A percentile compares a stretch with the other conserved stretches of the same genome.
These are phyloP conservation scores for Capronia epimyces DNA, from an alignment of 2,329 filamentous ascomycete genomes.

Conservation along the genomic window DNA sequence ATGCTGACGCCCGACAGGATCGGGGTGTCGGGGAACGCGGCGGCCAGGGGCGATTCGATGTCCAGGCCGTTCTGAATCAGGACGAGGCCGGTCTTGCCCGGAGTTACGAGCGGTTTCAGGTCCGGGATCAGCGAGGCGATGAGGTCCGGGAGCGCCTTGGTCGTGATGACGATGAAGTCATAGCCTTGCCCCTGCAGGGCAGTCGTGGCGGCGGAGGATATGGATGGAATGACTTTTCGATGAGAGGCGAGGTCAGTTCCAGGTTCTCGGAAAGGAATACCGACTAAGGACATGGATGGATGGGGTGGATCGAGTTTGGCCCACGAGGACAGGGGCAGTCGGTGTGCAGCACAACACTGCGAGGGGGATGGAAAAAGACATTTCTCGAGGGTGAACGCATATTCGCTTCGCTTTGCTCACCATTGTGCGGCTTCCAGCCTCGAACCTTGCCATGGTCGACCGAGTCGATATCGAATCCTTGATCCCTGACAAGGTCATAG, in stretches of 20 bases:
- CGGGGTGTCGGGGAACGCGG: constrained; percentile 47
- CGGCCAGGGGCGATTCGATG: constrained; percentile 52
- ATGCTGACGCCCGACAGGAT: constrained; percentile 50
- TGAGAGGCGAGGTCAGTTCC: neutral
- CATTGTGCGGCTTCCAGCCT: constrained; percentile 42
- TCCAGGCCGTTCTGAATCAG: constrained; percentile 59
- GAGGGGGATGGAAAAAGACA: no score
- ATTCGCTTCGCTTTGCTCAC: neutral
- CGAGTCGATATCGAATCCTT: constrained; percentile 53
- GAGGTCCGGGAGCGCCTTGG: constrained; percentile 54
- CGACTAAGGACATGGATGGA: neutral
- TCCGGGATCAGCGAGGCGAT: constrained; percentile 44
- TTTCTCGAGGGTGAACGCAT: no score
- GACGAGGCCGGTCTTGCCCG: constrained; percentile 48
- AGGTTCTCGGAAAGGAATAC: no score
- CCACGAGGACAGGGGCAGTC: no score
- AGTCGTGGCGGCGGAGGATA: neutral
- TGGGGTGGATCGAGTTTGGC: no score
- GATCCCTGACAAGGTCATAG: constrained; percentile 43
- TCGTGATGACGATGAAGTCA: constrained; percentile 53
- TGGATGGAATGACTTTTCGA: neutral
- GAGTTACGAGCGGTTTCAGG: constrained; percentile 45
- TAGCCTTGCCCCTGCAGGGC: constrained; percentile 31
- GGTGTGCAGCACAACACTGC: no score
- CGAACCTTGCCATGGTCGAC: constrained; percentile 50